Conservation (phyloP, 805 yeast species). For the Nakazawaea populi region DNA sequence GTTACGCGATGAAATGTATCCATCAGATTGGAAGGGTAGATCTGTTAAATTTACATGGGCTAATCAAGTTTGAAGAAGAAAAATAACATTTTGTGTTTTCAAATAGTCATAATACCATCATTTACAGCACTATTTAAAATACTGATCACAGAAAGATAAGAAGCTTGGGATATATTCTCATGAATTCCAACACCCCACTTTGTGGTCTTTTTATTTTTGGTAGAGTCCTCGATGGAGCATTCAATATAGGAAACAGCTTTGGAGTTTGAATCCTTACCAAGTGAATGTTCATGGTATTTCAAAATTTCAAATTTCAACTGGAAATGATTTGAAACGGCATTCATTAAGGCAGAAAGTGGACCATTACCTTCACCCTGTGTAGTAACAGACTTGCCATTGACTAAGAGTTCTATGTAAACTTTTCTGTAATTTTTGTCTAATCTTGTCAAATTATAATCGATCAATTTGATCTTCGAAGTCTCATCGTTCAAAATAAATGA, state of each 20-base stretch:
- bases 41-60: too few relatives aligned
- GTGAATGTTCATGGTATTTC: slow-evolving; percentile 73
- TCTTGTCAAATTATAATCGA: slow-evolving; percentile 20
- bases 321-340: slow-evolving; percentile 49
- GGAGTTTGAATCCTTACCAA: slow-evolving; percentile 65
- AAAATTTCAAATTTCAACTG: slow-evolving; percentile 52
- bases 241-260: slow-evolving; percentile 73
- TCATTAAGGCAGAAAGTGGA: slow-evolving; percentile 69
- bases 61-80: too few relatives aligned
- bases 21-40: too few relatives aligned
- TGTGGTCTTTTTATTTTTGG: slow-evolving; percentile 16
- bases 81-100: neutral
- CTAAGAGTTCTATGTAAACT: slow-evolving; percentile 42
- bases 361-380: slow-evolving; percentile 73
- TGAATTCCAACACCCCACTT: slow-evolving; percentile 57
- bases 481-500: slow-evolving; percentile 36
- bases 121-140: slow-evolving; percentile 29
- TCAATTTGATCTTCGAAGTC: slow-evolving; percentile 18
- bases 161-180: slow-evolving; percentile 51
- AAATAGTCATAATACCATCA: slow-evolving; percentile 7
- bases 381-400: slow-evolving; percentile 32
- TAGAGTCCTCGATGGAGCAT: slow-evolving; percentile 16
- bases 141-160: slow-evolving; percentile 39
- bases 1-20: too few relatives aligned
- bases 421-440: slow-evolving; percentile 34